Conservation (phyloP, 228 moss, liverwort and hornwort genomes). For the Sphagnum magellanicum region DNA sequence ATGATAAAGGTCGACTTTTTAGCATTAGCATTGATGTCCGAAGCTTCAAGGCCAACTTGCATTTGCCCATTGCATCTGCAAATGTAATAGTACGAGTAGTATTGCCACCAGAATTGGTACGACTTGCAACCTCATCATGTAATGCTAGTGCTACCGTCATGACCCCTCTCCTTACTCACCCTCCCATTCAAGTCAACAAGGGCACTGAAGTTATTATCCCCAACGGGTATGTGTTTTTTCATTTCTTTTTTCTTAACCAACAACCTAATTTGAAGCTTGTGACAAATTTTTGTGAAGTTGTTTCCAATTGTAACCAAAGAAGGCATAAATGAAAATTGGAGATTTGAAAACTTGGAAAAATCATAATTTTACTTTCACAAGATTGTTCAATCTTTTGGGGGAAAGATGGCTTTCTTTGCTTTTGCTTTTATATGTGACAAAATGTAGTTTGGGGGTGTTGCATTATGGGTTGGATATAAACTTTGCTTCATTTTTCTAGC, state of each 20-base stretch:
- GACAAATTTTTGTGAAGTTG: no score
- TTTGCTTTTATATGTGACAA: no score
- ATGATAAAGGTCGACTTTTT: conserved; percentile 6
- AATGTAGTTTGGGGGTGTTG: no score
- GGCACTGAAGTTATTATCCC: conserved; percentile 19
- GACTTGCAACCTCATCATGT: background rate
- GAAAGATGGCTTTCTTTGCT: no score
- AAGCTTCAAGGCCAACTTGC: conserved; percentile 19
- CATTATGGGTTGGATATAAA: no score
- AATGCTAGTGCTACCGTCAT: conserved; percentile 7
- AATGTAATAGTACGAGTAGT: conserved; percentile 14
- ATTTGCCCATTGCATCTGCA: conserved; percentile 8
- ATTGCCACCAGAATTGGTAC: conserved; percentile 11
- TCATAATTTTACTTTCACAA: no score
- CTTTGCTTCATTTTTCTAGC: conserved; percentile 7
- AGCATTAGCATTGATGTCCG: conserved; percentile 14
- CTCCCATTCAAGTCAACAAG: conserved; percentile 14
- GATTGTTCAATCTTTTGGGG: no score
- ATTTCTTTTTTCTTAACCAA: background rate
- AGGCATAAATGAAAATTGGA: background rate
- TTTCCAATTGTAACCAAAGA: background rate
- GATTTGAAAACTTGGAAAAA: conserved; percentile 3
- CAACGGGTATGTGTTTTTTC: conserved; percentile 11
- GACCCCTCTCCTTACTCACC: conserved; percentile 22
- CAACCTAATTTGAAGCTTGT: no score